Evolutionary conservation across 2,329 filamentous ascomycete species (phyloP), one percentile per base, ranked within the genome.

Genomic region (Alternaria dauci): DNA sequence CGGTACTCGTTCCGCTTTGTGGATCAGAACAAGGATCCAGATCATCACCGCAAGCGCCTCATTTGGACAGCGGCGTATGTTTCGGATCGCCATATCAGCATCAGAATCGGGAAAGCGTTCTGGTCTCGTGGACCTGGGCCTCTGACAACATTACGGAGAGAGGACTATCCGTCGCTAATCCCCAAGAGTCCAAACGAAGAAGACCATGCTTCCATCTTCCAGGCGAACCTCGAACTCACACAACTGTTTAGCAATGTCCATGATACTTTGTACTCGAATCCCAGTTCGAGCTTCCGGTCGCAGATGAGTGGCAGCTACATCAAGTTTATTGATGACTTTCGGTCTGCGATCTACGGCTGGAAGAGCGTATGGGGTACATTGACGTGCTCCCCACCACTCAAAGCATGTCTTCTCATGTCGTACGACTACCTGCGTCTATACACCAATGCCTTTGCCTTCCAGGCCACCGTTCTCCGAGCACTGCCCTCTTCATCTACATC

Each of bases 401-500:
- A 91, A 72, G 86, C 87, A 4, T 90, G 86, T 5, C 77, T 92
- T 2, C 81, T 91, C 25, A 83, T 92, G 70, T 90, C 89, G 0
- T 91, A 91, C 70, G 89, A 92, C 67, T 92, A 91, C 70, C 79
- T 92, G 2, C 84, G 89, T 7, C 82, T 92, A 1, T 92, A 92
- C 73, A 90, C 89, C 51, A 91, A 91, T 59, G 89, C 90, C 0
- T 92, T 92, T 71, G 90, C 89, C 1, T 92, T 92, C 66, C 90
- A 92, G 72, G 89, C 90, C 3, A 90, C 88, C 1, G 87, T 86
- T 23, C 80, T 82, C 25, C 78, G 81, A 32, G 80, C 80, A 14
- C 66, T 82, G 0, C 79, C 80, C 7, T 64, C 74, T 26, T 66
- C 68, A 8, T 62, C 68, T 8, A 46, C 61, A 25, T 50, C 70